Conservation (phyloP, 768 basidiomycete genomes). For the Pulveroboletus sp. region DNA sequence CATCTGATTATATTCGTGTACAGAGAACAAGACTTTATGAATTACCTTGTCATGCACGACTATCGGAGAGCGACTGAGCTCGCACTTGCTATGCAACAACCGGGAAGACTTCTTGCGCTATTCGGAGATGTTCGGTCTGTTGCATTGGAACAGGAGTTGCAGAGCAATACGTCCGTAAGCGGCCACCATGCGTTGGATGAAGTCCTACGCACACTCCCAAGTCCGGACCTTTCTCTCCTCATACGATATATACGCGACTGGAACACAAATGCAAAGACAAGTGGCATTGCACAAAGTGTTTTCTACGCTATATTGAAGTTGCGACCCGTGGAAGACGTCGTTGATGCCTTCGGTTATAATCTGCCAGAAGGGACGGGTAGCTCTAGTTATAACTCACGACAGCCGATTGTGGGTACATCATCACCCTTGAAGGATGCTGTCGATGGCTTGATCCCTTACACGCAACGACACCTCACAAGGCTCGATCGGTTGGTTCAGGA, state of each 20-base stretch:
- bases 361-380: slow-evolving; percentile 11
- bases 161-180: slow-evolving; percentile 43
- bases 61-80: slow-evolving; percentile 89
- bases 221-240: slow-evolving; percentile 73
- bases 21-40: slow-evolving; percentile 94
- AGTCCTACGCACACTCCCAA: slow-evolving; percentile 67
- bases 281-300: slow-evolving; percentile 77
- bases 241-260: slow-evolving; percentile 82
- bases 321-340: slow-evolving; percentile 68
- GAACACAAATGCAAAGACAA: slow-evolving; percentile 93
- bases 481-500: slow-evolving; percentile 89
- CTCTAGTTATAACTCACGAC: slow-evolving; percentile 29
- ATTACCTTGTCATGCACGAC: slow-evolving; percentile 83
- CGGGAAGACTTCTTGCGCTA: slow-evolving; percentile 75
- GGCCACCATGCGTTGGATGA: slow-evolving; percentile 74
- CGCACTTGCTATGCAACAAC: slow-evolving; percentile 90
- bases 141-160: slow-evolving; percentile 14
- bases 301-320: slow-evolving; percentile 78
- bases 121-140: slow-evolving; percentile 59
- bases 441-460: slow-evolving; percentile 88
- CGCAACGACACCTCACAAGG: slow-evolving; percentile 84
- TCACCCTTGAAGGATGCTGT: slow-evolving; percentile 63
- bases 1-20: slow-evolving; percentile 8
- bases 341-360: slow-evolving; percentile 50
- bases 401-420: slow-evolving; percentile 18